These are phyloP conservation scores for Sphagnum tenellum DNA, from an alignment of 225 moss, liverwort and hornwort species.

Conservation along the genomic window DNA sequence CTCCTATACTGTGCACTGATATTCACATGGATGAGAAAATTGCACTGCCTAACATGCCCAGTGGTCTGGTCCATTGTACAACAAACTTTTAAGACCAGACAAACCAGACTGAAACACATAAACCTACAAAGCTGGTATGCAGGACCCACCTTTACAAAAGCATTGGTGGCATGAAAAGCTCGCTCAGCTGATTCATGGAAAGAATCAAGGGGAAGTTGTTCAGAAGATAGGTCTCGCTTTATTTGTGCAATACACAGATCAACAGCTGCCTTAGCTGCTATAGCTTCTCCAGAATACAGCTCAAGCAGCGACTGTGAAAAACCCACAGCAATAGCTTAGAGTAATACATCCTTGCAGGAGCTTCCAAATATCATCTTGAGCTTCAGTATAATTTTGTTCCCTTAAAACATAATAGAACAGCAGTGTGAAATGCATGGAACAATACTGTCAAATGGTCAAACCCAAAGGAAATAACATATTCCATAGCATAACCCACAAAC, in stretches of 20 bases:
- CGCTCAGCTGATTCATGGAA: slow-evolving; percentile 75
- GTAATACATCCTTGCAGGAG: background rate
- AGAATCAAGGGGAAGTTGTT: slow-evolving; percentile 74
- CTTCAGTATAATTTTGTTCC: too few relatives aligned
- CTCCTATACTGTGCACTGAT: background rate
- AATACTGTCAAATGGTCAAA: too few relatives aligned
- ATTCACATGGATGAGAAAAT: too few relatives aligned
- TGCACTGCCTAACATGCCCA: too few relatives aligned
- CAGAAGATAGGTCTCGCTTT: slow-evolving; percentile 54
- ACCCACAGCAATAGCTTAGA: background rate
- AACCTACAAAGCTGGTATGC: too few relatives aligned
- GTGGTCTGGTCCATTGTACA: too few relatives aligned
- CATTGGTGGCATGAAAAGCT: slow-evolving; percentile 86
- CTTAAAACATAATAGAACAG: too few relatives aligned
- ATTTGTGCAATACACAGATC: slow-evolving; percentile 75
- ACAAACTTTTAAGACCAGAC: too few relatives aligned
- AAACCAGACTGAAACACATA: too few relatives aligned
- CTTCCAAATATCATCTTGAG: background rate
- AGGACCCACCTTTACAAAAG: slow-evolving; percentile 69
- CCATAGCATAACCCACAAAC: too few relatives aligned
- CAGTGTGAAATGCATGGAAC: too few relatives aligned
- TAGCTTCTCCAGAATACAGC: slow-evolving; percentile 77
- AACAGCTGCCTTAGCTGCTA: slow-evolving; percentile 79
- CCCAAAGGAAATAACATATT: too few relatives aligned
- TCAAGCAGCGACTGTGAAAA: slow-evolving; percentile 74